Base-by-base conservation (phyloP, 768 basidiomycete genomes). In the Trametes elegans region DNA sequence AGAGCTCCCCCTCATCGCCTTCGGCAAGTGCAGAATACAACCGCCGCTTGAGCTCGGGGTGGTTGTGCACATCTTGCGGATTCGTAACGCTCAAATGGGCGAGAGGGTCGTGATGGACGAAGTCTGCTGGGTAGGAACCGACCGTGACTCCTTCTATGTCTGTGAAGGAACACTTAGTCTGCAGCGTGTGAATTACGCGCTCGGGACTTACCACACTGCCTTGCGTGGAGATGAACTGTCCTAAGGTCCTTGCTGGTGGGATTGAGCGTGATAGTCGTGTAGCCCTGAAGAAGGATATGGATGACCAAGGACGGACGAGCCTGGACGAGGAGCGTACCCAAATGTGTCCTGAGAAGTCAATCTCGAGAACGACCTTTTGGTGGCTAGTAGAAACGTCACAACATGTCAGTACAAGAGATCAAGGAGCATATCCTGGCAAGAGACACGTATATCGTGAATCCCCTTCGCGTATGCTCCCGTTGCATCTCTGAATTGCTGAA, bases 281-380 rank as follows among this genome's bases (percentile, higher is more conserved):
- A 94, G 57, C 93, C 95, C 93, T 94, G 49, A 58, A 23, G 43
- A 9, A 58, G 44, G 29, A 1, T 38, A 31, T 51, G 21, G 46
- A 58, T 53, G 49, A 62, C 47, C 27, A 32, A 31, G 26, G 42
- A 26, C 47, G 62, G 38, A 44, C 64, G 23, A 34, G 67, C 57
- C 57, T 26, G 44, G 52, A 67, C 66, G 61, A 27, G 70, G 61
- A 52, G 46, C 83, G 61, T 73, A 90, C 94, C 82, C 88, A 89
- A 64, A 94, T 79, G 66, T 79, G 78, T 19, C 96, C 96, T 7
- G 87, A 80, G 70, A 97, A 93, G 76, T 95, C 92, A 58, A 98
- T 84, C 74, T 96, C 93, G 62, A 98, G 76, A 58, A 91, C 90
- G 46, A 97, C 94, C 70, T 93, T 93, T 81, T 98, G 96, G 74